These are phyloP conservation scores for Solanum raphanifolium DNA, from an alignment of 257 asterid genomes.

Conservation along the genomic window DNA sequence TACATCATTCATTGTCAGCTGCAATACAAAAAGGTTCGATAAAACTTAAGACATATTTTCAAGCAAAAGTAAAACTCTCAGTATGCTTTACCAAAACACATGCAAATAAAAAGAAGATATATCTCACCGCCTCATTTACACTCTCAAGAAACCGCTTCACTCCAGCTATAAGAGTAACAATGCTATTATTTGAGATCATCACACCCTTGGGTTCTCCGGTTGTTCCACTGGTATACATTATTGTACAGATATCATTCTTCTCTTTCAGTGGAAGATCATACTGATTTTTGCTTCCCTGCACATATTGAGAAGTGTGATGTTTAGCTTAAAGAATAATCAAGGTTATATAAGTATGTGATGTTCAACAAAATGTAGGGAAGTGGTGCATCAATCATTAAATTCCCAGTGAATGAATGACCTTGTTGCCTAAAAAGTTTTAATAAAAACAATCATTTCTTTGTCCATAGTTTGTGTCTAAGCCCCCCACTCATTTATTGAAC, in stretches of 20 bases:
- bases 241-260: slow-evolving; percentile 81
- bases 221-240: slow-evolving; percentile 99
- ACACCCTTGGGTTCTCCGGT: slow-evolving; percentile 99
- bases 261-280: slow-evolving; percentile 76
- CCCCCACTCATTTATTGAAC: background rate
- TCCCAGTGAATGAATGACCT: background rate
- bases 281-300: slow-evolving; percentile 67
- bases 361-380: background rate
- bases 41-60: background rate
- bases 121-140: slow-evolving; percentile 62
- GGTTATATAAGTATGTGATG: background rate
- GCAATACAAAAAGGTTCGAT: slow-evolving; percentile 19
- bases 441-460: background rate
- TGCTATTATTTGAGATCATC: slow-evolving; percentile 82
- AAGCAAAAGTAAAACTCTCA: background rate
- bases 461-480: background rate
- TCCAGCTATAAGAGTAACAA: slow-evolving; percentile 72
- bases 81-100: background rate
- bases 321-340: background rate
- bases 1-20: slow-evolving; percentile 61
- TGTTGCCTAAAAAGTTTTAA: background rate
- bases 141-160: slow-evolving; percentile 55
- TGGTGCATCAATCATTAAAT: background rate
- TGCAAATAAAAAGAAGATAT: background rate
- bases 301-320: background rate